Percentiles rank a stretch among this genome's conserved stretches.
These are phyloP conservation scores for Singerocomus rubriflavus DNA, from an alignment of 1,284 basidiomycete species.

Conservation along the genomic window DNA sequence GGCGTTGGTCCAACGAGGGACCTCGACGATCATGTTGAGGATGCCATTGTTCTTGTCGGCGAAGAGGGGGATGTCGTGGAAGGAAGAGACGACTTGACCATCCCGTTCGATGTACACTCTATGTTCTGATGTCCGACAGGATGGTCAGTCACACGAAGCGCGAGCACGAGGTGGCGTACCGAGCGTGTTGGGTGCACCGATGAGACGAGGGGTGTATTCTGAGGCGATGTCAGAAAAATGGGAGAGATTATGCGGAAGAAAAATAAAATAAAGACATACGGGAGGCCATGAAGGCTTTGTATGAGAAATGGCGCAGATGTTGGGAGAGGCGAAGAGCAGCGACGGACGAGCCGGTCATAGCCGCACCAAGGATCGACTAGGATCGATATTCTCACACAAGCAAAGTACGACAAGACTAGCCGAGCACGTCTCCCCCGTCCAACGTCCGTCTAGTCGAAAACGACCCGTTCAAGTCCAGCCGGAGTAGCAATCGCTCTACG, in stretches of 20 bases:
- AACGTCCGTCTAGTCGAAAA: slow-evolving; percentile 51
- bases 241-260: neutral
- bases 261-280: slow-evolving; percentile 50
- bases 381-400: slow-evolving; percentile 2
- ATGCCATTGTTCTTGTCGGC: slow-evolving; percentile 91
- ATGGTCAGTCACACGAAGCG: slow-evolving; percentile 19
- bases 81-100: slow-evolving; percentile 82
- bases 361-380: slow-evolving; percentile 10
- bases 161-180: slow-evolving; percentile 48
- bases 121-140: slow-evolving; percentile 63
- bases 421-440: neutral
- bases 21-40: slow-evolving; percentile 98
- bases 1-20: slow-evolving; percentile 99
- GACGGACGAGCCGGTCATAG: slow-evolving; percentile 33
- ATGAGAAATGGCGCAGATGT: slow-evolving; percentile 52
- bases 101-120: slow-evolving; percentile 92
- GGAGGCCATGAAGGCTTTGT: slow-evolving; percentile 49
- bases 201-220: slow-evolving; percentile 75
- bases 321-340: slow-evolving; percentile 51
- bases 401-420: neutral
- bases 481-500: slow-evolving; percentile 76
- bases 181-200: slow-evolving; percentile 90
- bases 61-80: slow-evolving; percentile 97
- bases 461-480: slow-evolving; percentile 83
- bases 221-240: slow-evolving; percentile 13